Evolutionary conservation across 805 yeast species (phyloP), one percentile per base, ranked within the genome.

Genomic region (Saccharomycopsis sp.): DNA sequence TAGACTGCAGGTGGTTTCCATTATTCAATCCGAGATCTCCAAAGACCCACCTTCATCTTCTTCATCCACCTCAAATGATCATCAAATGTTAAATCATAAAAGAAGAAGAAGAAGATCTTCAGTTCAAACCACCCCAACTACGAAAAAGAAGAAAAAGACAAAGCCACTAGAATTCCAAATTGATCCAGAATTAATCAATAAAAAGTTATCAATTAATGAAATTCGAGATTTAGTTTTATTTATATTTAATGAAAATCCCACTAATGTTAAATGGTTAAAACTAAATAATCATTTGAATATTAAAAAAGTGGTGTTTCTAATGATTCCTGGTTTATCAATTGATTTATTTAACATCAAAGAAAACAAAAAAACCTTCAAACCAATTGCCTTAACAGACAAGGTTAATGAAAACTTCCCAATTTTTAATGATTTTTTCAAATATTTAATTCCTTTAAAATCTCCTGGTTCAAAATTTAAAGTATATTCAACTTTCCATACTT

Each of bases 401-500:
- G 39, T 43, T 1, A 40, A 43, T 12, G 15, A 10, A n/a, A 15
- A 31, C 15, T 28, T 47, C 19, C 20, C 37, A 15, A 62, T 64
- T 37, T 56, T 76, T 37, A 41, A 57, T 3, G 46, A 58, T 0
- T 53, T 56, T 2, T 79, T 77, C 49, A 52, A 57, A 0, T 49
- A 60, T 23, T 52, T 66, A 10, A 55, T 76, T 36, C 79, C 79
- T 0, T 58, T 79, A 2, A 52, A 58, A 21, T 65, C 77, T 4
- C 94, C 95, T 0, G 95, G 94, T 0, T 69, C 75, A 3, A 70
- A 69, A 47, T 74, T 68, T 31, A 66, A 70, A 8, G 54, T 74
- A 27, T 74, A 62, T 51, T 77, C 76, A 36, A 69, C 75, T 13
- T 62, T 69, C 39, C 67, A 66, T 33, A 66, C 82, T 2, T 67